phyloP scores from a whole-genome alignment of 371 early-diverging fungal genomes.

The Phascolomyces articulosus region DNA sequence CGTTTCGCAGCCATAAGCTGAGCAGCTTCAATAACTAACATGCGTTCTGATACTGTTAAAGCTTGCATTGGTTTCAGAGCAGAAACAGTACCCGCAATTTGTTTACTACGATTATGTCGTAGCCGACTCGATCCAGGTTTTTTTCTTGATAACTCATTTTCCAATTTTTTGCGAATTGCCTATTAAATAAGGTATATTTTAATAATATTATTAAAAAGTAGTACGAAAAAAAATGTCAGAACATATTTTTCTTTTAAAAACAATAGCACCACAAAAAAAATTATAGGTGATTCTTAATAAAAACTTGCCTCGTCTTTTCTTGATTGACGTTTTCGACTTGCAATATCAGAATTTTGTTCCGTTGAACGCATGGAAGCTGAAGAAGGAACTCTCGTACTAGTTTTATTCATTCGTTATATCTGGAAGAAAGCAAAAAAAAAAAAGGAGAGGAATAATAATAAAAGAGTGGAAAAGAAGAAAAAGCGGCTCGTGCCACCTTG shows the following conservation, averaged over 20 bases:
- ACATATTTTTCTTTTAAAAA: background rate
- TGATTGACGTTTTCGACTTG: background rate
- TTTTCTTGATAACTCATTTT: conserved; percentile 74
- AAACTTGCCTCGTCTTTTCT: background rate
- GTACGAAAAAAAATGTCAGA: background rate
- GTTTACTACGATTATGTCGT: conserved; percentile 31
- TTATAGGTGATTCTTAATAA: background rate
- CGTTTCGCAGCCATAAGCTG: conserved; percentile 98
- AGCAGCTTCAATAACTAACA: conserved; percentile 90
- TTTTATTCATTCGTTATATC: background rate
- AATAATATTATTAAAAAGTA: background rate
- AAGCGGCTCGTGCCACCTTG: too few relatives aligned
- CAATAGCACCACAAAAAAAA: background rate
- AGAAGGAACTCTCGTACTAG: background rate
- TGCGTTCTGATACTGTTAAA: conserved; percentile 86
- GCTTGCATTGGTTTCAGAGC: conserved; percentile 87
- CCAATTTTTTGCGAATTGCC: conserved; percentile 72
- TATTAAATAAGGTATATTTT: background rate
- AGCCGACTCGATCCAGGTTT: conserved; percentile 37
- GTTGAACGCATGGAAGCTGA: background rate
- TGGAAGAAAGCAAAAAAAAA: background rate
- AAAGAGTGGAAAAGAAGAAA: too few relatives aligned
- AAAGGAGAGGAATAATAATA: too few relatives aligned
- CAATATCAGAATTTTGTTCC: conserved; percentile 1
- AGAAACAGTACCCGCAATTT: conserved; percentile 85